phyloP scores from a whole-genome alignment of 108 stramenopile species.

The Nitzschia putrida region DNA sequence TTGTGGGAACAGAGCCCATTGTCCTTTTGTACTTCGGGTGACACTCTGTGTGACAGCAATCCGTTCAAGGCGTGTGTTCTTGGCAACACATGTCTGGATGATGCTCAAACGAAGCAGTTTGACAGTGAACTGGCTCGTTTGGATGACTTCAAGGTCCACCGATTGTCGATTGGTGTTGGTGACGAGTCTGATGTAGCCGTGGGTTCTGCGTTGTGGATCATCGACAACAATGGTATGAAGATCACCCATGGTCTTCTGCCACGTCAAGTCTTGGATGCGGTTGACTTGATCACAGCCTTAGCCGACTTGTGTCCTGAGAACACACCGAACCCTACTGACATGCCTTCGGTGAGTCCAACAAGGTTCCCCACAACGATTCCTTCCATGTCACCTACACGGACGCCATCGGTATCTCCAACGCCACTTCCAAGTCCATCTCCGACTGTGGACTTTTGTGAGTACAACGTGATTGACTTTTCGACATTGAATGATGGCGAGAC shows the following conservation, averaged over 20 bases:
- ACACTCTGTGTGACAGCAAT: background rate
- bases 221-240: slow-evolving; percentile 19
- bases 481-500: background rate
- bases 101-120: slow-evolving; percentile 9
- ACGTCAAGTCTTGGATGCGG: slow-evolving; percentile 1
- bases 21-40: background rate
- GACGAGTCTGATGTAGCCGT: slow-evolving; percentile 11
- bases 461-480: slow-evolving; percentile 9
- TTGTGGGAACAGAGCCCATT: background rate
- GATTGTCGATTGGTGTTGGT: slow-evolving; percentile 44
- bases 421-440: slow-evolving; percentile 6
- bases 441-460: slow-evolving; percentile 4
- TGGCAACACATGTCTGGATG: slow-evolving; percentile 6
- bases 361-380: background rate
- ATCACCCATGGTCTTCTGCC: slow-evolving; percentile 8
- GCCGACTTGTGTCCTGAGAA: slow-evolving; percentile 12
- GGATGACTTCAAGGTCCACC: slow-evolving; percentile 7
- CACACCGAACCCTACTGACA: slow-evolving; percentile 10
- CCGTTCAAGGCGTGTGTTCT: slow-evolving; percentile 17
- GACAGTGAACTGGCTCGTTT: slow-evolving; percentile 24
- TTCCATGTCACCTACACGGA: background rate
- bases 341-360: slow-evolving; percentile 16
- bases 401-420: background rate
- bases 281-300: slow-evolving; percentile 13
- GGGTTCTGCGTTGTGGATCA: slow-evolving; percentile 23